phyloP scores from a whole-genome alignment of 495 filamentous ascomycete genomes.

The Penicillium antarcticum region DNA sequence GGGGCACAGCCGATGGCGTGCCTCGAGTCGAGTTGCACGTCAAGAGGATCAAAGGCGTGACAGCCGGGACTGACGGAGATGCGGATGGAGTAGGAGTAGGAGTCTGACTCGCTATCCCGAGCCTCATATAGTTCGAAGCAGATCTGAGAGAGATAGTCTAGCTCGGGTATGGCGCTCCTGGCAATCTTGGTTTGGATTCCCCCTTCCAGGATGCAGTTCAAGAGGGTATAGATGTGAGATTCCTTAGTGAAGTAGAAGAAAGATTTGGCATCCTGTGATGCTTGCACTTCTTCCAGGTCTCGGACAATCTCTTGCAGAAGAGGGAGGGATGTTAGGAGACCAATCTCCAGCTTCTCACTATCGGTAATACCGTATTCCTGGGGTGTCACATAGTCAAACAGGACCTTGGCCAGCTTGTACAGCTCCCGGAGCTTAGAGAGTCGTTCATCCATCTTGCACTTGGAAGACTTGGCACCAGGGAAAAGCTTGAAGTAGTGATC shows the following conservation, averaged over 20 bases:
- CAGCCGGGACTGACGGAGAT: constrained; percentile 95
- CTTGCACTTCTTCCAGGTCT: constrained; percentile 96
- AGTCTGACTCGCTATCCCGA: constrained; percentile 67
- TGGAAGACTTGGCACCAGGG: constrained; percentile 70
- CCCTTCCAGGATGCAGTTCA: constrained; percentile 97
- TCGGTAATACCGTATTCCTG: constrained; percentile 97
- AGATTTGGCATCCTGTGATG: constrained; percentile 84
- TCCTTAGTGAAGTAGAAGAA: constrained; percentile 99
- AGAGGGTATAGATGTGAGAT: constrained; percentile 94
- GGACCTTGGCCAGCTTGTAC: constrained; percentile 86
- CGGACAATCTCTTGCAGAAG: constrained; percentile 93
- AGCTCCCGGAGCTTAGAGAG: constrained; percentile 87
- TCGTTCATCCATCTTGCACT: constrained; percentile 77
- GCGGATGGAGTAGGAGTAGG: constrained; percentile 89
- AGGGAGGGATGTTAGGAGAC: constrained; percentile 86
- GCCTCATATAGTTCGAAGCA: constrained; percentile 97
- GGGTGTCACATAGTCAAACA: constrained; percentile 97
- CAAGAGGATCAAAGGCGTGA: constrained; percentile 90
- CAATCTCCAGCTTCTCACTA: constrained; percentile 95
- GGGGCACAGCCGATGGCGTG: constrained; percentile 93
- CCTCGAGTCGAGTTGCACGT: constrained; percentile 91
- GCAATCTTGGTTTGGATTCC: constrained; percentile 91
- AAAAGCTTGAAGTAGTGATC: constrained; percentile 85
- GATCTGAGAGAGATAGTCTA: constrained; percentile 97
- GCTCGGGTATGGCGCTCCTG: constrained; percentile 87